These are phyloP conservation scores for Sclerotinia glacialis DNA, from an alignment of 2,329 filamentous ascomycete genomes.

Conservation along the genomic window DNA sequence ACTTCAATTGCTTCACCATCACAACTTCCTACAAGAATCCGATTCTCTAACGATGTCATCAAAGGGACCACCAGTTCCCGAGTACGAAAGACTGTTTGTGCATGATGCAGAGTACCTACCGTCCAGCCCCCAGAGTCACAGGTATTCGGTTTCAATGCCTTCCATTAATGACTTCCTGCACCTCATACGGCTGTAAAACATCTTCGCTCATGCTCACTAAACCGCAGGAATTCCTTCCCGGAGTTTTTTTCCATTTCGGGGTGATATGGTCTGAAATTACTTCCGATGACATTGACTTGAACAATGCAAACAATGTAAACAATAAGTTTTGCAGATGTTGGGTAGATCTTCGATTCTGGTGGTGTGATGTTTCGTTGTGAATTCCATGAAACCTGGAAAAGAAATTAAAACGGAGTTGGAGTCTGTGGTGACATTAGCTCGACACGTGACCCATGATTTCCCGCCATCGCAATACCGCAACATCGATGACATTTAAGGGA, in stretches of 20 bases:
- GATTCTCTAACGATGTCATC: slow-evolving; percentile 9
- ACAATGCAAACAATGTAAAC: not conserved
- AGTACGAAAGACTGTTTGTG: not conserved
- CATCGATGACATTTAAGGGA: not conserved
- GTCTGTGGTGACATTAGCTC: slow-evolving; percentile 1
- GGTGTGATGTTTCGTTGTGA: slow-evolving; percentile 2
- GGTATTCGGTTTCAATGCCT: not conserved
- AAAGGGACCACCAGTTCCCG: not conserved
- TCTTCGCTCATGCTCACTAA: not conserved
- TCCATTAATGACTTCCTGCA: not conserved
- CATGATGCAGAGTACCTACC: not conserved
- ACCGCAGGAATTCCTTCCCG: not conserved
- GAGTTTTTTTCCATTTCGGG: not conserved
- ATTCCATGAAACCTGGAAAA: slow-evolving; percentile 1
- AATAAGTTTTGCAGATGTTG: not conserved
- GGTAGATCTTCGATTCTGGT: not conserved
- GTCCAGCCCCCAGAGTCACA: not conserved
- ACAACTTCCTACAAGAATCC: not conserved
- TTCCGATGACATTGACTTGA: not conserved
- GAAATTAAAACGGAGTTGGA: slow-evolving; percentile 5
- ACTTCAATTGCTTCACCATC: not conserved
- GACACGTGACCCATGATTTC: not conserved
- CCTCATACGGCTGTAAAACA: slow-evolving; percentile 1
- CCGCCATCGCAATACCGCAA: not conserved
- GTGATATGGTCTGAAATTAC: not conserved